Percentiles rank a stretch among this genome's conserved stretches.
These are phyloP conservation scores for Crithidia thermophila DNA, from an alignment of 208 protist genomes.

Conservation along the genomic window DNA sequence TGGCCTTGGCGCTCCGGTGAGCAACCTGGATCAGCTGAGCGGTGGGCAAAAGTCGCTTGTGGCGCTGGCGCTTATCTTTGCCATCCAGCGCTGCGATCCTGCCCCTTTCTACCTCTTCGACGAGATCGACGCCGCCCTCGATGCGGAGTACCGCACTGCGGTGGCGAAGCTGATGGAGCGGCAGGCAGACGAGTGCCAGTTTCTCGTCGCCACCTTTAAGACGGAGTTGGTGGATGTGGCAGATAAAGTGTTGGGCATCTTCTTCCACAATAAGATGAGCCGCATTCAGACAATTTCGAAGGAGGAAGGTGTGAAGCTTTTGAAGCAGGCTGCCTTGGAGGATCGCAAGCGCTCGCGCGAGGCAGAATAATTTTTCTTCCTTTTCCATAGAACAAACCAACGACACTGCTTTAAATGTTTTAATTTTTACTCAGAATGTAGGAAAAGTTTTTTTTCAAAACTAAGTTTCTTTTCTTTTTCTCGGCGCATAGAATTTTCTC, in stretches of 20 bases:
- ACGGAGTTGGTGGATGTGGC: constrained; percentile 95
- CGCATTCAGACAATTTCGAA: constrained; percentile 86
- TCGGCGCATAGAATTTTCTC: constrained; percentile 14
- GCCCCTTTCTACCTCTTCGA: constrained; percentile 99
- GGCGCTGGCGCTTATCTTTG: constrained; percentile 99
- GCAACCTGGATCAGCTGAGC: constrained; percentile 94
- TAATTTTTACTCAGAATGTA: background rate
- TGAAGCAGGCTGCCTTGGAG: constrained; percentile 74
- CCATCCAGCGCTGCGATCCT: constrained; percentile 98
- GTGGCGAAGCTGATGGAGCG: constrained; percentile 94
- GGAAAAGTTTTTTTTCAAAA: constrained; percentile 5
- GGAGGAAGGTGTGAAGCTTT: constrained; percentile 54
- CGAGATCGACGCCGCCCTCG: constrained; percentile 99
- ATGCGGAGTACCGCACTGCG: constrained; percentile 94
- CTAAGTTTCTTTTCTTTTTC: too few relatives aligned
- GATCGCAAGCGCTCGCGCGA: constrained; percentile 62
- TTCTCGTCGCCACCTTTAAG: constrained; percentile 98
- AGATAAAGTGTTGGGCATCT: constrained; percentile 95
- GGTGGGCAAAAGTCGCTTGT: constrained; percentile 99
- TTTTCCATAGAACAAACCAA: background rate
- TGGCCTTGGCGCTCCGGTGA: constrained; percentile 71
- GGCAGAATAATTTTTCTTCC: constrained; percentile 21
- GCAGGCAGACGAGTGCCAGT: constrained; percentile 94
- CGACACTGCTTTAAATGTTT: constrained; percentile 5
- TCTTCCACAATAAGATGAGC: constrained; percentile 96